Conservation (phyloP, 352 stramenopile genomes). For the Phytophthora kernoviae region DNA sequence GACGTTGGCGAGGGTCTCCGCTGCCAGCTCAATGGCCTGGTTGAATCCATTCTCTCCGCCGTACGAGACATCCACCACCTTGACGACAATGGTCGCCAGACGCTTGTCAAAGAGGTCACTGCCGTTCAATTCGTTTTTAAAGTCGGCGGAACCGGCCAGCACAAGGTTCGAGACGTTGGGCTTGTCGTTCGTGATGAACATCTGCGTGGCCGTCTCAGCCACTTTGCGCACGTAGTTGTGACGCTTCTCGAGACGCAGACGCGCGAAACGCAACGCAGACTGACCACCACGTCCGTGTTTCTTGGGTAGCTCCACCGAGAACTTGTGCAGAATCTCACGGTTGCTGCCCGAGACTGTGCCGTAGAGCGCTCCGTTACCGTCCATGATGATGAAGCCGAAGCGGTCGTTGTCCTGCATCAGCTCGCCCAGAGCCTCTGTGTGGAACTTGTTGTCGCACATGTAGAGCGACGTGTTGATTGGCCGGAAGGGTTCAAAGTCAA, state of each 20-base stretch:
- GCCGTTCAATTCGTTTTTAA: slow-evolving; percentile 98
- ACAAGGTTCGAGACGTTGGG: slow-evolving; percentile 98
- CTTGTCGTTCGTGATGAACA: slow-evolving; percentile 99
- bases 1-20: slow-evolving; percentile 97
- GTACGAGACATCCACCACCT: slow-evolving; percentile 99
- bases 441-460: slow-evolving; percentile 99
- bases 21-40: slow-evolving; percentile 98
- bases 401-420: slow-evolving; percentile 99
- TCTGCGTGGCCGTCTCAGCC: slow-evolving; percentile 96
- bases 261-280: slow-evolving; percentile 99
- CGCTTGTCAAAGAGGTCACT: slow-evolving; percentile 98
- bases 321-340: slow-evolving; percentile 95
- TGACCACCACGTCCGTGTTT: slow-evolving; percentile 99
- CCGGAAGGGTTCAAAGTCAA: slow-evolving; percentile 99
- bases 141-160: slow-evolving; percentile 98
- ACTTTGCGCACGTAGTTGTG: slow-evolving; percentile 99
- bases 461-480: slow-evolving; percentile 99
- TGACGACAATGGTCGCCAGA: slow-evolving; percentile 96
- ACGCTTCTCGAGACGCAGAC: slow-evolving; percentile 99
- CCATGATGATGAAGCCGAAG: slow-evolving; percentile 99
- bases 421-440: slow-evolving; percentile 98
- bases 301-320: slow-evolving; percentile 98
- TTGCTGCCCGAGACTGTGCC: slow-evolving; percentile 96
- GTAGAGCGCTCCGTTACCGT: slow-evolving; percentile 99
- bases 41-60: slow-evolving; percentile 99